Base-by-base conservation (phyloP, 352 stramenopile genomes). In the Globisporangium paroecandrum region DNA sequence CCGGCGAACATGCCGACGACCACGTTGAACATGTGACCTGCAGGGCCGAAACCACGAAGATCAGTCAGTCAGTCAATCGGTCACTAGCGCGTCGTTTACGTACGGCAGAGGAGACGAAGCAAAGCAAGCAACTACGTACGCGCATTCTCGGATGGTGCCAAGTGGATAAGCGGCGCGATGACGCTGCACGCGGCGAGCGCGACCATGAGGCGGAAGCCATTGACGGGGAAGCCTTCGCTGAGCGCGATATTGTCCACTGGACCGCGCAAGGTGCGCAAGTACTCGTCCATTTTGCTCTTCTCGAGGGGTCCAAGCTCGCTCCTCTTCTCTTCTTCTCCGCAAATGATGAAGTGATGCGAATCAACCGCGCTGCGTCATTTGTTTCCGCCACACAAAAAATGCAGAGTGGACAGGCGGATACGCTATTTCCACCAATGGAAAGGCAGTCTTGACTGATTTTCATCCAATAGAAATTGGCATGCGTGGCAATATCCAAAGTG, bases 11-110 rank as follows among this genome's bases (percentile, higher is more conserved):
- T 56, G 10, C 88, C 88, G n/a, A 78, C 65, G 24, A 74, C 64
- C 25, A 89, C 72, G 65, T 92, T 94, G 46, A 92, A 90, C 68
- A 89, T 58, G 58, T 95, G 87, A 24, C 85, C 86, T 94, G 49
- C 65, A 7, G 1, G 29, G 32, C 24, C 20, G 6, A 51, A 24
- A 10, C n/a, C 13, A 54, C 4, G 2, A 24, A 15, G 27, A 25
- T 8, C 18, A 34, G 43, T 36, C 18, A 24, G n/a, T 58, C 20
- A 24, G 27, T 49, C 18, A 36, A 36, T 36, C 32, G 34, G 22
- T 51, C 20, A 12, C 1, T 22, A 51, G 25, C 15, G 5, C 3
- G 5, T 18, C 60, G 24, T 43, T 4, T 12, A 12, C 22, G 3
- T 29, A 32, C 5, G 10, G 36, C 9, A 18, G 36, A 15, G 41